Evolutionary conservation across 805 yeast genomes (phyloP).

Genomic region (Priceomyces medius): DNA sequence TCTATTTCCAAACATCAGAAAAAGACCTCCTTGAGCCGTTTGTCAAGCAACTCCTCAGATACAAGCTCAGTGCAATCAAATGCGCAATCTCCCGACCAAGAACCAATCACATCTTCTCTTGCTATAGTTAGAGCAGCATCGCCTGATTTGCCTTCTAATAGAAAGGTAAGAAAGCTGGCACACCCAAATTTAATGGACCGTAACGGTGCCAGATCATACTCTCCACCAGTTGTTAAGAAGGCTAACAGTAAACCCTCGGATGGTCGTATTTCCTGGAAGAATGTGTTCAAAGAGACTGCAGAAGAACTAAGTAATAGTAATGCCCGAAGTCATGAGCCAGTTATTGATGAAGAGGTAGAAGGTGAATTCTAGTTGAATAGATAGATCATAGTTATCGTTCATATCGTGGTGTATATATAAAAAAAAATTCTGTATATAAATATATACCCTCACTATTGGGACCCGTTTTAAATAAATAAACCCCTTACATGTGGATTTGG

Average conservation of each 20-base stretch:
- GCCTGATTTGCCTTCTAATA: constrained; percentile 6
- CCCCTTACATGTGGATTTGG: constrained; percentile 3
- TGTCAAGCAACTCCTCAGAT: constrained; percentile 39
- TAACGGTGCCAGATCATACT: constrained; percentile 18
- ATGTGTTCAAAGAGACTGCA: background rate
- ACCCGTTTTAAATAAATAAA: background rate
- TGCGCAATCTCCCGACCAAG: constrained; percentile 3
- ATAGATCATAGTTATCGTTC: background rate
- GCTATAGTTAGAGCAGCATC: constrained; percentile 5
- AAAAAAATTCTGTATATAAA: background rate
- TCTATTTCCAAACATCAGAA: constrained; percentile 18
- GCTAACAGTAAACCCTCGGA: background rate
- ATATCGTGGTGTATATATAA: too few relatives aligned
- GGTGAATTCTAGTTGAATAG: constrained; percentile 12
- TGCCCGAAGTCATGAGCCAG: background rate
- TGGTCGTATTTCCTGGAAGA: background rate
- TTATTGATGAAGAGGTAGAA: constrained; percentile 20
- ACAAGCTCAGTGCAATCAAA: constrained; percentile 21
- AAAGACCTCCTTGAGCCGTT: constrained; percentile 29
- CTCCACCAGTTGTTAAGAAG: constrained; percentile 23
- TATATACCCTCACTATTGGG: background rate
- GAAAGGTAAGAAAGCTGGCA: constrained; percentile 2
- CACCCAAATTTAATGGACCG: background rate
- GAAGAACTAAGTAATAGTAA: background rate
- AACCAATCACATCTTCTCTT: background rate